Conservation (phyloP, 164 flowering plant species). For the Euptelea pleiosperma region DNA sequence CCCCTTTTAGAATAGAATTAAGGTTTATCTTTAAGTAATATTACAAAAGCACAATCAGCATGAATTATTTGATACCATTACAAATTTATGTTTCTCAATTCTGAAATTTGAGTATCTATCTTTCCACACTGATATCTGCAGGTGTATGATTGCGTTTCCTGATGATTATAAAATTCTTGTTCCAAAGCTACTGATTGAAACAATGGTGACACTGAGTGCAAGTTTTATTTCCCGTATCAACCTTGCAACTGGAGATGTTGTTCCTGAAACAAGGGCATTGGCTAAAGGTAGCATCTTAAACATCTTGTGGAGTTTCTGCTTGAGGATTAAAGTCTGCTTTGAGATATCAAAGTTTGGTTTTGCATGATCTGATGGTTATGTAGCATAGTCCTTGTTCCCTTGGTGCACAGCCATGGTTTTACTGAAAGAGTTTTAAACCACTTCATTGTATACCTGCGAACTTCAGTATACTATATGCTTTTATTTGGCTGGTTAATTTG, state of each 20-base stretch:
- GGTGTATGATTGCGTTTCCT: slow-evolving; percentile 95
- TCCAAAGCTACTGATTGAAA: slow-evolving; percentile 79
- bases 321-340: not conserved
- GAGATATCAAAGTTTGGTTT: not conserved
- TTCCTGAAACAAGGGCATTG: slow-evolving; percentile 87
- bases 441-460: not conserved
- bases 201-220: slow-evolving; percentile 55
- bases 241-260: slow-evolving; percentile 87
- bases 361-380: slow-evolving; percentile 1
- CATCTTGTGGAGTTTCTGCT: not conserved
- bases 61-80: too few relatives aligned
- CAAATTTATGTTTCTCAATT: not conserved
- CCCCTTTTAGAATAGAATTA: too few relatives aligned
- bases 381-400: not conserved
- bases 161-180: slow-evolving; percentile 83
- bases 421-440: not conserved
- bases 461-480: not conserved
- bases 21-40: too few relatives aligned
- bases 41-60: too few relatives aligned
- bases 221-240: slow-evolving; percentile 86
- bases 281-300: slow-evolving; percentile 59
- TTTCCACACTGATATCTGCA: slow-evolving; percentile 27
- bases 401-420: not conserved
- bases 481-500: not conserved
- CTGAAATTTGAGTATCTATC: not conserved